These are phyloP conservation scores for Rostrohypoxylon terebratum DNA, from an alignment of 495 filamentous ascomycete species.

Conservation along the genomic window DNA sequence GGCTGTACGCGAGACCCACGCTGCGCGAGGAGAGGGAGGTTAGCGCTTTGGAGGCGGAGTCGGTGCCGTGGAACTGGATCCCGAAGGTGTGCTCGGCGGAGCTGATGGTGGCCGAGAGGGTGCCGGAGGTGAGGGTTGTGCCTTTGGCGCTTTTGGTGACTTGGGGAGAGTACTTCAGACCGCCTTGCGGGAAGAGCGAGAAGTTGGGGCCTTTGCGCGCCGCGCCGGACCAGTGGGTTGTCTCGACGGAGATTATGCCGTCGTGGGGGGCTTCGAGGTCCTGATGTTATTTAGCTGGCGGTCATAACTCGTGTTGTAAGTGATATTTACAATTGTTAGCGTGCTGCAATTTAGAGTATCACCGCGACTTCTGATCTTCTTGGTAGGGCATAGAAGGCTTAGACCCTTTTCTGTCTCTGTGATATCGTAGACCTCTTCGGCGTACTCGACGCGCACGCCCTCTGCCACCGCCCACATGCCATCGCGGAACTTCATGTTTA, in stretches of 20 bases:
- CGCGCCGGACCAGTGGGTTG: slow-evolving; percentile 73
- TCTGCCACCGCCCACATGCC: slow-evolving; percentile 65
- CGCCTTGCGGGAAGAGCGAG: slow-evolving; percentile 66
- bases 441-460: slow-evolving; percentile 63
- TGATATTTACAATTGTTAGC: slow-evolving; percentile 55
- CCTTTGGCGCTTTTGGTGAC: slow-evolving; percentile 62
- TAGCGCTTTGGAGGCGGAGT: slow-evolving; percentile 60
- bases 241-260: slow-evolving; percentile 71
- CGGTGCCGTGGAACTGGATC: slow-evolving; percentile 65
- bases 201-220: slow-evolving; percentile 71
- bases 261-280: slow-evolving; percentile 65
- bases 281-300: slow-evolving; percentile 56
- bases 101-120: slow-evolving; percentile 64
- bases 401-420: slow-evolving; percentile 55
- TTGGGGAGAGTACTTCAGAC: slow-evolving; percentile 57
- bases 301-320: not conserved
- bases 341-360: slow-evolving; percentile 69
- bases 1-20: slow-evolving; percentile 68
- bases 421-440: slow-evolving; percentile 65
- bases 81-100: slow-evolving; percentile 66
- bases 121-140: slow-evolving; percentile 68
- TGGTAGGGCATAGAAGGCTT: slow-evolving; percentile 63
- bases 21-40: slow-evolving; percentile 71
- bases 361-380: slow-evolving; percentile 59
- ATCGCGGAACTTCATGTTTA: slow-evolving; percentile 62